Base-by-base conservation (phyloP, 257 asterid genomes). In the Coffea canephora region DNA sequence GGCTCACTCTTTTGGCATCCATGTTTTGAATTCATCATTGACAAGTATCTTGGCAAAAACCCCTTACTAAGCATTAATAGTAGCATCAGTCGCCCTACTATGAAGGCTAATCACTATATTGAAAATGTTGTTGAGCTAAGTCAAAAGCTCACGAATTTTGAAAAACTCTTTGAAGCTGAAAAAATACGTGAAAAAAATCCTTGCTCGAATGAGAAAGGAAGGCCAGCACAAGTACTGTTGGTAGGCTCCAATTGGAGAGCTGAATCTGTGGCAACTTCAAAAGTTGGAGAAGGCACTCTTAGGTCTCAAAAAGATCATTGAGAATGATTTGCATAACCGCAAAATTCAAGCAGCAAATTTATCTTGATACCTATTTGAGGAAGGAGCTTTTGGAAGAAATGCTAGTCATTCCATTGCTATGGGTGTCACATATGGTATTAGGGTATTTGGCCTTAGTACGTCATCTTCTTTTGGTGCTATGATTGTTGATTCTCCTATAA, bases 221-320 rank as follows among this genome's bases (percentile, higher is more conserved):
- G 71, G 13, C 19, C 18, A 27, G 1, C 15, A 6, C 25, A n/a
- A 23, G 43, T 18, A 66, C 19, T 13, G 71, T 16, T 66, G 71
- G 71, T 3, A 57, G 54, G 27, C 19, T 34, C 49, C 71, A 8
- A 43, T 66, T 66, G 71, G 25, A 8, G 71, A 31, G 43, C 71
- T 66, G 10, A 21, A 25, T 3, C n/a, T 5, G 4, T 77, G 25
- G 4, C 80, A 85, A 48, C 89, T 85, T 5, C 0, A 55, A 4
- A 13, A 15, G 0, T 64, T 82, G 70, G 69, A 81, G 71, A 80
- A 79, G 12, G 45, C 74, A 4, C 21, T 88, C 1, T 31, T 66
- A 80, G 72, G 19, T 0, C 76, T 85, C 68, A 69, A 82, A 79
- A 82, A 75, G 74, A 39, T 45, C 0, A 5, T 86, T 15, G 88